phyloP scores from a whole-genome alignment of 495 filamentous ascomycete genomes.

The Neurospora hispaniola region DNA sequence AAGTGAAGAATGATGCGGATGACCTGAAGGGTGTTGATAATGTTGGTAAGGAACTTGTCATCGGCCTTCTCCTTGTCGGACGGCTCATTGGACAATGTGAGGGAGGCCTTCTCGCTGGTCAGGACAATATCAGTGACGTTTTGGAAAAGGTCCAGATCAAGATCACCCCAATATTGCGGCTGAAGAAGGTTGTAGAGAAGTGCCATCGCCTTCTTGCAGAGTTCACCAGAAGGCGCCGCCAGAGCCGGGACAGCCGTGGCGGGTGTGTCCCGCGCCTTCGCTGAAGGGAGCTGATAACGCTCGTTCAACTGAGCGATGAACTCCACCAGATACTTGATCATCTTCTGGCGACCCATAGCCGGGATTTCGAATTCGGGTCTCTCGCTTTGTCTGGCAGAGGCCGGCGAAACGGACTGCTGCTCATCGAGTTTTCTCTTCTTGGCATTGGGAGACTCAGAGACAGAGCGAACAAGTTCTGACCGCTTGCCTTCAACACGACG shows the following conservation, averaged over 20 bases:
- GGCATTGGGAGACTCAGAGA: constrained; percentile 58
- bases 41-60: constrained; percentile 65
- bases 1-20: constrained; percentile 76
- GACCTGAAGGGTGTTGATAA: constrained; percentile 87
- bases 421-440: constrained; percentile 70
- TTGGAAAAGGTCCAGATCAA: constrained; percentile 83
- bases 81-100: constrained; percentile 66
- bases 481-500: constrained; percentile 52
- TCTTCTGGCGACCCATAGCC: constrained; percentile 51
- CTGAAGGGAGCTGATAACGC: constrained; percentile 62
- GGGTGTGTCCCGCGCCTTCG: constrained; percentile 48
- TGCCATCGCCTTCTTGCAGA: constrained; percentile 71
- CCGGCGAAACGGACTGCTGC: constrained; percentile 32
- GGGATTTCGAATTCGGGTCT: constrained; percentile 60
- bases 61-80: constrained; percentile 80
- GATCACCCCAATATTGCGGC: constrained; percentile 80
- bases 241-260: constrained; percentile 37
- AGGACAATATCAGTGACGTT: constrained; percentile 80
- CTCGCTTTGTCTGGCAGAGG: constrained; percentile 41
- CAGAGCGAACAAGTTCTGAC: constrained; percentile 29
- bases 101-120: constrained; percentile 55
- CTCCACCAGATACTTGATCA: constrained; percentile 87
- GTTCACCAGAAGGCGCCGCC: constrained; percentile 50
- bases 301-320: constrained; percentile 88
- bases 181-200: constrained; percentile 82